Percentiles rank a stretch among this genome's conserved stretches.
Evolutionary conservation across 768 basidiomycete species (phyloP).

Genomic region (Termitomyces sp.): DNA sequence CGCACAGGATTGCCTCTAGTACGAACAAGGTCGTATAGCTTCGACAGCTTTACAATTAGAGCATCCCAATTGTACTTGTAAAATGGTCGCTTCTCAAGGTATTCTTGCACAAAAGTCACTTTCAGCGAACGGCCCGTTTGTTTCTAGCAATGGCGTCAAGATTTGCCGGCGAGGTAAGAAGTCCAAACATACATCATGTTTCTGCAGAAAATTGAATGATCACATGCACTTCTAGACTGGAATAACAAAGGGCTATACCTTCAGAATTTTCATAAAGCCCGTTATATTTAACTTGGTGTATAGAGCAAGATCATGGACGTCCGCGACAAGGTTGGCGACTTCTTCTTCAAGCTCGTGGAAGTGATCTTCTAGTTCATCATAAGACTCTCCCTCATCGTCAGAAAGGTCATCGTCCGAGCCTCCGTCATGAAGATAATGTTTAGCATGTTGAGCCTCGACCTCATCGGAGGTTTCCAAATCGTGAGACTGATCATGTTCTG

Average conservation of each 20-base stretch:
- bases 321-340: slow-evolving; percentile 90
- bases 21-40: slow-evolving; percentile 90
- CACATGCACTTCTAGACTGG: background rate
- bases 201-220: slow-evolving; percentile 36
- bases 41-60: slow-evolving; percentile 93
- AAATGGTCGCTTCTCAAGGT: slow-evolving; percentile 91
- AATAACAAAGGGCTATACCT: slow-evolving; percentile 37
- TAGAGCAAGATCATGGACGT: slow-evolving; percentile 85
- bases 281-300: slow-evolving; percentile 97
- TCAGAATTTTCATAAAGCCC: slow-evolving; percentile 97
- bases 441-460: slow-evolving; percentile 50
- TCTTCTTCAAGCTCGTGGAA: slow-evolving; percentile 90
- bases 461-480: slow-evolving; percentile 29
- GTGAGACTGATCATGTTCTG: slow-evolving; percentile 29
- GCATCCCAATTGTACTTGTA: slow-evolving; percentile 97
- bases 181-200: slow-evolving; percentile 73
- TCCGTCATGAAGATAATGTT: slow-evolving; percentile 49
- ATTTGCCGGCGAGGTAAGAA: background rate
- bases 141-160: slow-evolving; percentile 54
- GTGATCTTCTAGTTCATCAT: slow-evolving; percentile 76
- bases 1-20: slow-evolving; percentile 92
- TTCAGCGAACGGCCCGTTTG: slow-evolving; percentile 81
- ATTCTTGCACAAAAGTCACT: slow-evolving; percentile 83
- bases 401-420: slow-evolving; percentile 67
- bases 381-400: slow-evolving; percentile 44